Base-by-base conservation (phyloP, 2,329 filamentous ascomycete species). In the Sordariomycetes sp. region DNA sequence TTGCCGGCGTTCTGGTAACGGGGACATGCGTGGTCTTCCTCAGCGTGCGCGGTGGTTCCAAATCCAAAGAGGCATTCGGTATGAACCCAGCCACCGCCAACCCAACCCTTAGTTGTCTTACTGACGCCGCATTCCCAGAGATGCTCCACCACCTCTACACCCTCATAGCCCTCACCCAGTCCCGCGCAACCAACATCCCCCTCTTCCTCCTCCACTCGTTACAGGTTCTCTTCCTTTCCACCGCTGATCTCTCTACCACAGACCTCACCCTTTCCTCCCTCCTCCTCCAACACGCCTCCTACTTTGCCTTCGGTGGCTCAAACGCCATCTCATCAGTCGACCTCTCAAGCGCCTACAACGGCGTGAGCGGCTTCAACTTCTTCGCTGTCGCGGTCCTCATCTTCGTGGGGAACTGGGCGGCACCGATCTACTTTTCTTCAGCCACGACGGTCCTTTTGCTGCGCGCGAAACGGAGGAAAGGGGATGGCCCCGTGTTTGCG, bases 251-350 rank as follows among this genome's bases (percentile, higher is more conserved):
- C 53, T 71, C 73, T 24, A 68, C 74, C 24, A 64, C 76, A 28
- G 83, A 90, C 64, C 76, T 88, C 52, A 85, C 85, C 4, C 80
- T 84, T 10, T 85, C 87, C 0, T 82, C 81, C 10, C 74, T 96
- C 36, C 80, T 97, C 36, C 75, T 95, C 48, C 86, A 95, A 62
- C 85, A 91, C 71, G 76, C 82, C 39, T 85, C 86, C 55, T 99
- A 96, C 77, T 99, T 97, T 68, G 86, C 89, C 34, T 83, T 90
- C 61, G 94, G 91, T 25, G 90, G 90, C 67, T 89, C 89, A 53
- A 99, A 99, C 68, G 87, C 94, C 48, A 96, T 99, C 62, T 95
- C 91, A 13, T 92, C 88, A n/a, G 83, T 99, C 64, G 91, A 97
- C 66, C 79, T 99, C 22, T 95, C 90, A 6, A 95, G 86, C 66